Evolutionary conservation across 2,329 filamentous ascomycete genomes (phyloP), one percentile per base, ranked within the genome.

Genomic region (Lasiodiplodia hormozganensis): DNA sequence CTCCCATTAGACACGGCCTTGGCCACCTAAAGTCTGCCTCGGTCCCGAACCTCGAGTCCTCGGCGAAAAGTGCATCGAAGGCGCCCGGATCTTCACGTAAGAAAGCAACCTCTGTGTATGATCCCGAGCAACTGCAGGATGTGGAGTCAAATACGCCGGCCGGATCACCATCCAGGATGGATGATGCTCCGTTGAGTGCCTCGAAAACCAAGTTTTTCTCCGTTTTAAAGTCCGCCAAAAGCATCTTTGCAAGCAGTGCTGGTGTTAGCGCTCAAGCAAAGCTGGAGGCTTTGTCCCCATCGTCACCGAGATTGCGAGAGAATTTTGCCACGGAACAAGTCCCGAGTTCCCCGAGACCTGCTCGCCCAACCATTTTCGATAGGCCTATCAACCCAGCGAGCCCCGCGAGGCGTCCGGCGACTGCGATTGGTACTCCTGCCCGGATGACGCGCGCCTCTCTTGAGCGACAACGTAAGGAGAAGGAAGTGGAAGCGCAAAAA

Each of bases 151-250:
- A 87, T 18, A 89, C 87, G 62, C 87, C 88, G 34, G 78, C 80
- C 58, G 85, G 84, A 36, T 89, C 88, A 28, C 88, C 88, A 68
- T 83, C 80, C 74, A 85, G 78, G 81, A 86, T 78, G 82, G 86
- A 71, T 77, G 94, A 96, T 72, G 95, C 91, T 69, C 93, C 93
- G 5, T 80, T 97, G 69, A 97, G 94, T 79, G 93, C 96, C 64
- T 94, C 96, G 34, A 98, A 97, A 82, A 93, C 92, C 75, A 96
- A 94, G 77, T 85, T 98, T 58, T 96, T 95, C 57, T 97, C 94
- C 11, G 94, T 97, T 69, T 84, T 97, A 73, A 94, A 94, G 80
- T 92, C 90, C 67, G 96, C 94, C 4, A 95, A 92, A 78, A 92
- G 91, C 16, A 87, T 97, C 60, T 90, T 97, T 71, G 93, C 91